phyloP scores from a whole-genome alignment of 2,329 filamentous ascomycete genomes.

The Epichloe scottii region DNA sequence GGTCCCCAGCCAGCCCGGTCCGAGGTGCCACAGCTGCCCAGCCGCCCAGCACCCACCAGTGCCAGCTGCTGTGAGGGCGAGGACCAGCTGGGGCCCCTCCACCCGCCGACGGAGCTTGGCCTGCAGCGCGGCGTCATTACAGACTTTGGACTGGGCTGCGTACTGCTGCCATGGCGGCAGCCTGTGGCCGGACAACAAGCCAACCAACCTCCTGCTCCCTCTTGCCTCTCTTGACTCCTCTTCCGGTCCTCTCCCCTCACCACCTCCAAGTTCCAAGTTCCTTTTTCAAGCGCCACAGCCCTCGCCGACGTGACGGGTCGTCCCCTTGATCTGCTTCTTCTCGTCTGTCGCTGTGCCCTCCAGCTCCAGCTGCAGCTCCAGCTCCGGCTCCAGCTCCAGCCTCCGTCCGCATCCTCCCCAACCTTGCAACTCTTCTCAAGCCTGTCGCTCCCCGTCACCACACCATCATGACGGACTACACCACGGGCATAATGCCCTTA shows the following conservation, averaged over 20 bases:
- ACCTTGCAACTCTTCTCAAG: neutral
- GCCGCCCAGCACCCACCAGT: too few relatives aligned
- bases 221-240: neutral
- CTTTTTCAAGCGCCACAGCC: neutral
- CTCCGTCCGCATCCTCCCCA: neutral
- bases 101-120: neutral
- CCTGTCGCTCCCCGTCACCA: neutral
- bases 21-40: too few relatives aligned
- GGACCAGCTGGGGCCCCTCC: too few relatives aligned
- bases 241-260: neutral
- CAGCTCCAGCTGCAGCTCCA: neutral
- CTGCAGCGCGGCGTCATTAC: neutral
- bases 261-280: neutral
- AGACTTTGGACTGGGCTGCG: neutral
- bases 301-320: neutral
- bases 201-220: conserved; percentile 1
- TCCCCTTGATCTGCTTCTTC: neutral
- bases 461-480: conserved; percentile 19
- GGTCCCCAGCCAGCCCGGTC: too few relatives aligned
- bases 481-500: conserved; percentile 35
- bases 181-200: neutral
- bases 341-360: neutral
- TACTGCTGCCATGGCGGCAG: too few relatives aligned
- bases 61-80: too few relatives aligned
- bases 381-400: neutral